A percentile compares a stretch with the other conserved stretches of the same genome.
Evolutionary conservation across 148 eudicot species (phyloP).

Genomic region (Heliosperma pusillum): DNA sequence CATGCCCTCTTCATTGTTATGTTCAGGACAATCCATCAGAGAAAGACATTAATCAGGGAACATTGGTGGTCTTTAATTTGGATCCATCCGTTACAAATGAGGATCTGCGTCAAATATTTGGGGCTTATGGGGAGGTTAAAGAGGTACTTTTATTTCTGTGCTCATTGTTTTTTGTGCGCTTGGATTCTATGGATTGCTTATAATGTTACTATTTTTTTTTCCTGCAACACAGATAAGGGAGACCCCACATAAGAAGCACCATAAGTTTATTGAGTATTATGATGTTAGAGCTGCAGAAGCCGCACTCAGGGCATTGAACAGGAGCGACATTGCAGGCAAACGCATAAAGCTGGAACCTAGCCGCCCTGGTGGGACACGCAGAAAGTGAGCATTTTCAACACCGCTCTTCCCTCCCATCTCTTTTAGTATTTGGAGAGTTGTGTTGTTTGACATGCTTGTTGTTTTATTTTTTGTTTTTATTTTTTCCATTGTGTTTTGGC

Average conservation of each 20-base stretch:
- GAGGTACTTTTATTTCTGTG: slow-evolving; percentile 51
- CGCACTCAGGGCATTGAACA: slow-evolving; percentile 84
- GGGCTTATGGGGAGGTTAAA: slow-evolving; percentile 89
- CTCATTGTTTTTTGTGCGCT: not conserved
- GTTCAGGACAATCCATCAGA: slow-evolving; percentile 86
- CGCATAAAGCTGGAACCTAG: slow-evolving; percentile 95
- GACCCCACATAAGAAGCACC: slow-evolving; percentile 92
- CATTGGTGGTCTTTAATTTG: slow-evolving; percentile 83
- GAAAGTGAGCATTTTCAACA: slow-evolving; percentile 47
- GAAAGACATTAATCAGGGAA: slow-evolving; percentile 93
- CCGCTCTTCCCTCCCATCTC: not conserved
- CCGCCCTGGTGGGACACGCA: slow-evolving; percentile 93
- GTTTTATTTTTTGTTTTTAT: too few relatives aligned
- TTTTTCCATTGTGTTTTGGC: too few relatives aligned
- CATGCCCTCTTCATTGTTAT: not conserved
- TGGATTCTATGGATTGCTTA: slow-evolving; percentile 6
- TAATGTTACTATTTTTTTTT: not conserved
- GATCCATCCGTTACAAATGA: slow-evolving; percentile 93
- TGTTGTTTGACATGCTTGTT: not conserved
- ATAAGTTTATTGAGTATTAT: slow-evolving; percentile 85
- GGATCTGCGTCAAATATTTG: slow-evolving; percentile 77
- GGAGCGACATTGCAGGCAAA: slow-evolving; percentile 94
- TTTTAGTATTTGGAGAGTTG: not conserved
- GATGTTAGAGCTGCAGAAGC: slow-evolving; percentile 97
- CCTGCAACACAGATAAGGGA: slow-evolving; percentile 67